A percentile compares a stretch with the other conserved stretches of the same genome.
Conservation (phyloP, 208 protist species). For the Acanthamoeba culbertsoni region DNA sequence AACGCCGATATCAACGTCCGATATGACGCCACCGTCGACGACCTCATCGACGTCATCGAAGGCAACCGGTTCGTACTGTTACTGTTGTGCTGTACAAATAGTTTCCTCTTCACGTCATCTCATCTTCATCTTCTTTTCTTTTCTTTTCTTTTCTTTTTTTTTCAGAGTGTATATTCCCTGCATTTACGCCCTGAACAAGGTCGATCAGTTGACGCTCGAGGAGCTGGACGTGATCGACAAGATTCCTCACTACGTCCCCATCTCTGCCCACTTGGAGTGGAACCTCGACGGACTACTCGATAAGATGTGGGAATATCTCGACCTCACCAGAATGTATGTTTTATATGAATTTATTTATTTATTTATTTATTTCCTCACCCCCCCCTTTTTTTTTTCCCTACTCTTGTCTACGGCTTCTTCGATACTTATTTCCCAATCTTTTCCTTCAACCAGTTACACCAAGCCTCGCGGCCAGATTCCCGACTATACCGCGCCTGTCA, state of each 20-base stretch:
- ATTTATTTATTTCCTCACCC: no score
- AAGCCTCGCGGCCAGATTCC: conserved; percentile 96
- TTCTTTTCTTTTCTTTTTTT: conserved; percentile 57
- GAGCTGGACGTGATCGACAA: conserved; percentile 93
- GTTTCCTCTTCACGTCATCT: background rate
- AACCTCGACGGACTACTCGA: conserved; percentile 98
- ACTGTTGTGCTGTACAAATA: background rate
- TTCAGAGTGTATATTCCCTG: conserved; percentile 94
- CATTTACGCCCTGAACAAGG: conserved; percentile 98
- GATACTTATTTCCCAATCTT: background rate
- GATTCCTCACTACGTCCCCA: conserved; percentile 96
- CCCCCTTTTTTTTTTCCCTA: background rate
- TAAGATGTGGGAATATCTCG: conserved; percentile 97
- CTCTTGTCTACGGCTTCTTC: background rate
- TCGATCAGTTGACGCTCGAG: conserved; percentile 97
- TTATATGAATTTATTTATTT: no score
- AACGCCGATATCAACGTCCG: conserved; percentile 95
- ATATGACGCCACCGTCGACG: conserved; percentile 93
- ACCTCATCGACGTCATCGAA: conserved; percentile 98
- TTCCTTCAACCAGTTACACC: conserved; percentile 86
- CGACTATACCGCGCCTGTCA: conserved; percentile 97
- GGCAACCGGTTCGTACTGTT: conserved; percentile 86
- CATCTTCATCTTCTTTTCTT: no score
- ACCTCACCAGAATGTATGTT: conserved; percentile 94
- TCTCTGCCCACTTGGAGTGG: conserved; percentile 95